Percentiles rank a stretch among this genome's conserved stretches.
Evolutionary conservation across 495 filamentous ascomycete species (phyloP).

Genomic region (Penicillium egyptiacum): DNA sequence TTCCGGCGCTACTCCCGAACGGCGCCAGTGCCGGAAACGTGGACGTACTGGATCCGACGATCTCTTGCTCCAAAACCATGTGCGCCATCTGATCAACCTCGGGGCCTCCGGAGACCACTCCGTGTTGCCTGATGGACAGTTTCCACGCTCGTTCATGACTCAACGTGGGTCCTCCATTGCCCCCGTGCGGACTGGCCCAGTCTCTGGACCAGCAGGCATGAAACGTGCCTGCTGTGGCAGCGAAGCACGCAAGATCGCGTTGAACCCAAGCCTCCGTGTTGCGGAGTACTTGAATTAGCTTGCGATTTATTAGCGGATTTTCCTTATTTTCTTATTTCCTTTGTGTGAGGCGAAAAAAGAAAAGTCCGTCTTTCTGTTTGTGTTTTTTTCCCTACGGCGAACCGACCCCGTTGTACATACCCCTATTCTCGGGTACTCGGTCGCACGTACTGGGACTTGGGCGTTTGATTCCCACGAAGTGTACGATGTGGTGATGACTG

Average conservation of each 20-base stretch:
- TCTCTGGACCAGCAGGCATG: conserved; percentile 45
- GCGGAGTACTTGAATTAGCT: conserved; percentile 38
- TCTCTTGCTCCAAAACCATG: conserved; percentile 66
- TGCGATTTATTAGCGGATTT: conserved; percentile 16
- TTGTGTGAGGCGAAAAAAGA: conserved; percentile 27
- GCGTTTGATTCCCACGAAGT: conserved; percentile 21
- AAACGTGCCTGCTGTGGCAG: conserved; percentile 51
- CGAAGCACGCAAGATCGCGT: conserved; percentile 42
- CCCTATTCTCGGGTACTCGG: conserved; percentile 14
- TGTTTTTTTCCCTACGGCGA: conserved; percentile 14
- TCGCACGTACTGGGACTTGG: conserved; percentile 20
- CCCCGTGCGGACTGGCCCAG: conserved; percentile 25
- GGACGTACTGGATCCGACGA: conserved; percentile 69
- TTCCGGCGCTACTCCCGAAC: conserved; percentile 41
- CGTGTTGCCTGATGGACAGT: conserved; percentile 41
- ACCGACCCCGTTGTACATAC: conserved; percentile 25
- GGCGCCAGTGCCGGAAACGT: conserved; percentile 58
- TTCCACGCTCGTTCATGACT: conserved; percentile 42
- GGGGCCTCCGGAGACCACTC: conserved; percentile 31
- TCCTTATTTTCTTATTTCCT: conserved; percentile 20
- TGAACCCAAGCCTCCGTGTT: conserved; percentile 38
- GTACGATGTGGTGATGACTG: conserved; percentile 40
- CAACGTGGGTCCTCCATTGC: conserved; percentile 17
- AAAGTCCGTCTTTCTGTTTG: conserved; percentile 28
- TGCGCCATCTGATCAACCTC: conserved; percentile 57